Base-by-base conservation (phyloP, 1,284 basidiomycete genomes). In the Coniferiporia sulphurascens region DNA sequence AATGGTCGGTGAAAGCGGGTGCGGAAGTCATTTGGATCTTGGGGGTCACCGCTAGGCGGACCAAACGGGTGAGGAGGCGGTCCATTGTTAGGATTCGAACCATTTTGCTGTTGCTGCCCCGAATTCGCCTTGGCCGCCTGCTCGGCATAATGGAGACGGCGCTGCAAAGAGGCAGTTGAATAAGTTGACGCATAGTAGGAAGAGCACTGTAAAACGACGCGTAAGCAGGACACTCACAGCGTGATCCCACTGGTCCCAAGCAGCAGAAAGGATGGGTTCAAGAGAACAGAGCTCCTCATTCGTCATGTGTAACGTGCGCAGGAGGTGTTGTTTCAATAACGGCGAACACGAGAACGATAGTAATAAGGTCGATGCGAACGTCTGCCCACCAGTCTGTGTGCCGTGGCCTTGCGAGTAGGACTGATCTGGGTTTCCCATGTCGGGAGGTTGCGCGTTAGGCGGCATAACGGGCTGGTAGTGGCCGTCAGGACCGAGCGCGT, bases 191-290 rank as follows among this genome's bases (percentile, higher is more conserved):
- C 27, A 5, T 27, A 27, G 27, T 5, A 27, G 27, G 27, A 27
- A 27, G 27, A 27, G 27, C 27, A 27, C 27, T 27, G 27, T 27
- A 17, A 41, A 32, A 51, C 44, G 48, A 43, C 12, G 36, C 45
- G 48, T 58, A 59, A 38, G 52, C 55, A 60, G 34, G 41, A 44
- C 35, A 67, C 80, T 60, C 65, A 89, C 87, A 72, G 86, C 83
- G 63, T 83, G 81, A 68, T 91, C 85, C 89, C 89, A 91, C 52
- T 86, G 84, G 63, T 91, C 89, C 80, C 87, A 91, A 21, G 88
- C 88, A 54, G 86, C 84, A 3, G 89, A 88, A 59, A 91, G 86
- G 62, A 89, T 77, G 22, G 87, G 86, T 67, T 91, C 87, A 52
- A 91, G 72, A 8, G 85, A 83, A 3, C 83, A 82, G n/a, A 91